Percentiles rank a stretch among this genome's conserved stretches.
Evolutionary conservation across 2,329 filamentous ascomycete genomes (phyloP).

Genomic region (Mariannaea sp.): DNA sequence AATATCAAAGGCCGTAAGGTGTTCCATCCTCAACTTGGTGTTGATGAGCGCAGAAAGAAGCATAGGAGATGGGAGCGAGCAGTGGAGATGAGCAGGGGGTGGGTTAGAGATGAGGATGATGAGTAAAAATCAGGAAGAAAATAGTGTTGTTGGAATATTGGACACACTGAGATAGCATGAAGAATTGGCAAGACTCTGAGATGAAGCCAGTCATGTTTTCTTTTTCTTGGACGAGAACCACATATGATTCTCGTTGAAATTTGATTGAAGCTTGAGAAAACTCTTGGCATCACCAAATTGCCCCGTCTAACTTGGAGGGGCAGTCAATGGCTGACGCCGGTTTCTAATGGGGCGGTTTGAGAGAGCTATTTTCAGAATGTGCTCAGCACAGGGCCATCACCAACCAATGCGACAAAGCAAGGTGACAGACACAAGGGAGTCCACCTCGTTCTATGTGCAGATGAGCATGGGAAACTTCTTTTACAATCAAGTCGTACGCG

Average conservation of each 20-base stretch:
- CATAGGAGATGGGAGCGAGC: slow-evolving; percentile 61
- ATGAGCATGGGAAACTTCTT: background rate
- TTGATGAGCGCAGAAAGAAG: slow-evolving; percentile 45
- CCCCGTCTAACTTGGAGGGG: no score
- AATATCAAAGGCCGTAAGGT: slow-evolving; percentile 71
- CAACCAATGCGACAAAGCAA: background rate
- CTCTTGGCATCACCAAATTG: no score
- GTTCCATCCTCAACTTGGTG: slow-evolving; percentile 69
- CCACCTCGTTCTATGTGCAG: background rate
- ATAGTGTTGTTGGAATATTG: no score
- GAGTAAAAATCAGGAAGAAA: no score
- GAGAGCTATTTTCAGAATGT: background rate
- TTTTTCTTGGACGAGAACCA: no score
- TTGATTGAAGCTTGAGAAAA: no score
- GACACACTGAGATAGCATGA: no score
- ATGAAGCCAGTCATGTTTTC: no score
- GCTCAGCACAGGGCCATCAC: background rate
- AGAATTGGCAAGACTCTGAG: no score
- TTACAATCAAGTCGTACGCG: background rate
- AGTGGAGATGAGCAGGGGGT: slow-evolving; percentile 63
- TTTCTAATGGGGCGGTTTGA: background rate
- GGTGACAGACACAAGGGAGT: background rate
- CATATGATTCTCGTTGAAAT: no score
- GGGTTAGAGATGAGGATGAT: slow-evolving; percentile 48
- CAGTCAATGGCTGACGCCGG: no score